phyloP scores from a whole-genome alignment of 176 grass and related monocot genomes.

The Melocanna baccifera region DNA sequence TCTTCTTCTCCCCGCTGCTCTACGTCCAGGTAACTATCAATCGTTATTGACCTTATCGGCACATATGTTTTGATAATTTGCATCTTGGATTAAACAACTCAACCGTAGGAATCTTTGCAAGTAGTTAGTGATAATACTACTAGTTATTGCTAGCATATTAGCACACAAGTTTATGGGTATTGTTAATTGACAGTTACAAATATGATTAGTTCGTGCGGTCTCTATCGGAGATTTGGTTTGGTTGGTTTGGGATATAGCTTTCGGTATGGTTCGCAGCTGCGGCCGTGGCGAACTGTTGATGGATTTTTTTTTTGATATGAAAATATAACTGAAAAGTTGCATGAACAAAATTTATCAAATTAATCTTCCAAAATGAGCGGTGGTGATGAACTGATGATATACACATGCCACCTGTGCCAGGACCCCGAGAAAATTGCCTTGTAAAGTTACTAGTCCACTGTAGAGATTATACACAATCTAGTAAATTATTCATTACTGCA shows the following conservation, averaged over 20 bases:
- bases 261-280: conserved; percentile 16
- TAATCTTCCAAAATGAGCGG: not conserved
- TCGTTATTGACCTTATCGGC: not conserved
- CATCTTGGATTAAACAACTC: not conserved
- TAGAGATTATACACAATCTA: not conserved
- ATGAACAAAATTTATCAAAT: not conserved
- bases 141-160: not conserved
- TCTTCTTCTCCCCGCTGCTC: conserved; percentile 78
- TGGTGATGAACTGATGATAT: not conserved
- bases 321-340: not conserved
- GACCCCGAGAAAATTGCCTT: not conserved
- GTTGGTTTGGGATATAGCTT: conserved; percentile 18
- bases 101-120: not conserved
- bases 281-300: not conserved
- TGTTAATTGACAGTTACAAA: not conserved
- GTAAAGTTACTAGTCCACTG: not conserved
- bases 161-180: not conserved
- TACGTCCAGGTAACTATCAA: conserved; percentile 65
- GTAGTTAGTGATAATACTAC: not conserved
- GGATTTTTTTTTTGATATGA: not conserved
- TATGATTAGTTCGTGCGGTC: not conserved
- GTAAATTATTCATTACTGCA: not conserved
- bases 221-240: not conserved
- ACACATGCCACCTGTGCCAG: not conserved
- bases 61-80: not conserved